Evolutionary conservation across 1,139 yeast genomes (phyloP), one percentile per base, ranked within the genome.

Genomic region (Spathaspora sp.): DNA sequence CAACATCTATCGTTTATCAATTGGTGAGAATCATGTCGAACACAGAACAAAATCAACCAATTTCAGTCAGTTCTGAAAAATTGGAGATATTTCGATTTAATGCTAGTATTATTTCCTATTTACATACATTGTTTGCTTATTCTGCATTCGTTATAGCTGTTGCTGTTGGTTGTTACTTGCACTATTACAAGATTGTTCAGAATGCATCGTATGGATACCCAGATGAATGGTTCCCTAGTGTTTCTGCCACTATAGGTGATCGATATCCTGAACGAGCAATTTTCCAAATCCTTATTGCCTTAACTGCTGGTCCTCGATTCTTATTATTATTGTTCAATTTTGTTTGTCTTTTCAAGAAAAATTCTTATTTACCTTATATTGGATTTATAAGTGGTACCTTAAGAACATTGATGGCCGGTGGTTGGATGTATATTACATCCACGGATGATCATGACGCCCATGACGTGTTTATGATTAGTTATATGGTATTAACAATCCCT

Each of bases 191-290:
- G 63, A 93, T 93, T 59, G 97, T 93, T 10, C 75, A 84, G 57
- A 93, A 93, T 63, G 86, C 93, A 40, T 81, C 82, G 51, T 91
- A 74, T 60, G 95, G 96, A 0, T 93, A 89, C 61, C 99, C 99
- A 1, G 95, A 90, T 49, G 99, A 93, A 66, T 93, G 99, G 99
- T 91, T 93, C 60, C 99, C 99, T 1, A 86, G 95, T 57, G 99
- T 93, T 2, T 86, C 96, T 27, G 98, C 99, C 1, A 81, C 99
- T 1, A 93, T 93, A 61, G 99, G 99, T 43, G 99, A 93, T 62
- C 68, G 97, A 53, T 93, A 90, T 61, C 99, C 99, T 0, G 99
- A 93, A 67, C 76, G 99, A 56, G 88, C 97, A 1, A 71, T 93
- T 26, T 93, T 93, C 64, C 99, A 93, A 68, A 74, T 93, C 38